These are phyloP conservation scores for Candida ovalis DNA, from an alignment of 805 yeast genomes.

Conservation along the genomic window DNA sequence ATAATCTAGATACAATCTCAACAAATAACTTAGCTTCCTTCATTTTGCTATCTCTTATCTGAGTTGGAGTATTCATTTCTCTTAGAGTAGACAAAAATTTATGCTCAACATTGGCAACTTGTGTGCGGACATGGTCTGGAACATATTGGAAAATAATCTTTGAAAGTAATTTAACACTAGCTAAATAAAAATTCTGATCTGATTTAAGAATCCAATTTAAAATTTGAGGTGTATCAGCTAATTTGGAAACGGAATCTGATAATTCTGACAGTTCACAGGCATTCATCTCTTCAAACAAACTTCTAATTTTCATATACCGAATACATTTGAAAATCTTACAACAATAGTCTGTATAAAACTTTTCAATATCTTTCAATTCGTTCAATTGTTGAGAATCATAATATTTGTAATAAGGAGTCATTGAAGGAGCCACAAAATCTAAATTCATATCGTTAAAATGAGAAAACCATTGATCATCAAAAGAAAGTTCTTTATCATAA, in stretches of 20 bases:
- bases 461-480: conserved; percentile 10
- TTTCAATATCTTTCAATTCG: conserved; percentile 34
- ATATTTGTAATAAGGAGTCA: conserved; percentile 10
- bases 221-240: conserved; percentile 47
- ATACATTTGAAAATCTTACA: conserved; percentile 60
- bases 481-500: conserved; percentile 3
- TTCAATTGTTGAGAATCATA: conserved; percentile 11
- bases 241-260: conserved; percentile 58
- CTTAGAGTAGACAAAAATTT: conserved; percentile 44
- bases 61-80: conserved; percentile 44
- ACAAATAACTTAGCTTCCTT: conserved; percentile 38
- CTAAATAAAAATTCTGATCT: conserved; percentile 58
- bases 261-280: conserved; percentile 47
- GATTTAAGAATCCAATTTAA: conserved; percentile 64
- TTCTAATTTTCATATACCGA: conserved; percentile 62
- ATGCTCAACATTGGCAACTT: conserved; percentile 50
- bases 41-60: conserved; percentile 49
- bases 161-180: conserved; percentile 54
- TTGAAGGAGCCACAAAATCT: conserved; percentile 14
- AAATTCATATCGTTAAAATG: conserved; percentile 10
- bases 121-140: conserved; percentile 51
- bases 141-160: conserved; percentile 58
- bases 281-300: conserved; percentile 49
- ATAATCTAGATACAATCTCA: conserved; percentile 15
- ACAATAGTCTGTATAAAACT: conserved; percentile 62